phyloP scores from a whole-genome alignment of 441 rosid genomes.

The Adansonia madagascariensis region DNA sequence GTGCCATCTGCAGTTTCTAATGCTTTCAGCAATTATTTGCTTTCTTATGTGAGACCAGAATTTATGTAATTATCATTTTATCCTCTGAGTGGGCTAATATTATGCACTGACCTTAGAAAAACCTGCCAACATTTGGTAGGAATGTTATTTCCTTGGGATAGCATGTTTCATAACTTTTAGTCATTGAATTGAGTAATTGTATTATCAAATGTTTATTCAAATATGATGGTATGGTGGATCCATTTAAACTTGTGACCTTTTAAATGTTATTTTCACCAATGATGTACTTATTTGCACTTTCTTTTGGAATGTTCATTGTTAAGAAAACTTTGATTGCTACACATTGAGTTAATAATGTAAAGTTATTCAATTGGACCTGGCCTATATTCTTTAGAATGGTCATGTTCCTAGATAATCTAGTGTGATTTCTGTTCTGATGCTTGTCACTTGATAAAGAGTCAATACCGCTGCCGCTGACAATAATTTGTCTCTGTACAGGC shows the following conservation, averaged over 20 bases:
- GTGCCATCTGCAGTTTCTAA: neutral
- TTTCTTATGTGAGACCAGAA: neutral
- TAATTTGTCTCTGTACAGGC: slow-evolving; percentile 64
- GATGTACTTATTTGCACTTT: neutral
- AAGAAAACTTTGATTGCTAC: neutral
- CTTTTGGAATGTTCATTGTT: neutral
- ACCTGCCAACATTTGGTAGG: neutral
- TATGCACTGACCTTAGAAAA: neutral
- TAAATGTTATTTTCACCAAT: neutral
- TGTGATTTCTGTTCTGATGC: slow-evolving; percentile 7
- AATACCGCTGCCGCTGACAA: slow-evolving; percentile 28
- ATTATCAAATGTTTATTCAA: neutral
- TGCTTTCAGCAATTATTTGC: slow-evolving; percentile 7
- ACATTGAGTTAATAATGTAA: neutral
- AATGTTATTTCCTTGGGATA: neutral
- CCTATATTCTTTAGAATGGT: slow-evolving; percentile 6
- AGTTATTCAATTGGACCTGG: neutral
- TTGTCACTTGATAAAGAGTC: neutral
- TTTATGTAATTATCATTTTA: neutral
- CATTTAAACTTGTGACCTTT: neutral
- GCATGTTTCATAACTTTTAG: neutral
- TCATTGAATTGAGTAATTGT: neutral
- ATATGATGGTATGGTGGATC: neutral
- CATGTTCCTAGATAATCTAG: neutral
- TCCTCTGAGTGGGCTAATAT: neutral